phyloP scores from a whole-genome alignment of 2,329 filamentous ascomycete genomes.

The Claviceps maximensis region DNA sequence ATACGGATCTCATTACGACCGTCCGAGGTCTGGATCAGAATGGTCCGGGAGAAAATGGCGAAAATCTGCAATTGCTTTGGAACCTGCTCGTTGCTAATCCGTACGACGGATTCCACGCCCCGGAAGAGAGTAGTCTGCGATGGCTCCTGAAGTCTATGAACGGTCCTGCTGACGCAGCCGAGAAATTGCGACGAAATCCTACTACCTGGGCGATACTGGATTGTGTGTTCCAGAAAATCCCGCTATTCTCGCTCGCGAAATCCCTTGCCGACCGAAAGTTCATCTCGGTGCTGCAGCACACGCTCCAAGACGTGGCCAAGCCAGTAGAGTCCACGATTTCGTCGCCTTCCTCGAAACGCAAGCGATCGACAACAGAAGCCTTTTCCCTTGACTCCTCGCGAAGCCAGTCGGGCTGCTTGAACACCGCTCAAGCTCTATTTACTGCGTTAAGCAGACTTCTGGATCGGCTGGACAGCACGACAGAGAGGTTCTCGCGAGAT shows the following conservation, averaged over 20 bases:
- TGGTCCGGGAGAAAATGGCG: constrained; percentile 27
- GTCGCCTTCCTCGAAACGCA: constrained; percentile 28
- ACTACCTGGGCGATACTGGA: constrained; percentile 49
- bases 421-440: constrained; percentile 35
- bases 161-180: constrained; percentile 30
- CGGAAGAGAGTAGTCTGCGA: constrained; percentile 45
- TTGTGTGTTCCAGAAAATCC: constrained; percentile 49
- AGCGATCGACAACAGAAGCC: constrained; percentile 23
- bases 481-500: constrained; percentile 25
- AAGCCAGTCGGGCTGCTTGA: constrained; percentile 27
- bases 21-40: constrained; percentile 43
- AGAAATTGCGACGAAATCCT: constrained; percentile 41
- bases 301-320: constrained; percentile 43
- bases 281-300: constrained; percentile 49
- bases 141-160: constrained; percentile 52
- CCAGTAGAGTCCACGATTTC: constrained; percentile 15
- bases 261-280: constrained; percentile 60
- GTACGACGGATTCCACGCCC: constrained; percentile 33
- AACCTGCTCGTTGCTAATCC: constrained; percentile 29
- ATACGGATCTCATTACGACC: constrained; percentile 33
- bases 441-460: constrained; percentile 32
- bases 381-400: constrained; percentile 30
- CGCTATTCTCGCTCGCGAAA: constrained; percentile 54
- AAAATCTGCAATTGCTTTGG: constrained; percentile 39
- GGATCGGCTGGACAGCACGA: constrained; percentile 26